Evolutionary conservation across 2,329 filamentous ascomycete genomes (phyloP).

Genomic region (Phialophora macrospora): DNA sequence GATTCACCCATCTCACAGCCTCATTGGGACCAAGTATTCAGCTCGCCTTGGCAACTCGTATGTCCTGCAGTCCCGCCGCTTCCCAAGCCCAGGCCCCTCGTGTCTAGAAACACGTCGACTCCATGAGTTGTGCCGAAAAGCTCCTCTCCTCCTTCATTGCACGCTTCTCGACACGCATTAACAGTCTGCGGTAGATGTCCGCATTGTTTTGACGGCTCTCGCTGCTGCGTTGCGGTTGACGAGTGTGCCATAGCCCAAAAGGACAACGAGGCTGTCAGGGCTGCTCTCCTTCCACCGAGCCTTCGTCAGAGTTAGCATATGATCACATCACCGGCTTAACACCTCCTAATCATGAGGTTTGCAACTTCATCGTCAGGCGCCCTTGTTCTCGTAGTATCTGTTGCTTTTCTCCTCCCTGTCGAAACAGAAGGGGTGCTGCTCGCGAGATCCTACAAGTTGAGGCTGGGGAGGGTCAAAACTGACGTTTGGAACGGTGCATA

Average conservation of each 20-base stretch:
- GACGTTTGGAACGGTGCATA: slow-evolving; percentile 9
- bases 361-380: not conserved
- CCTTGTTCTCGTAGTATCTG: not conserved
- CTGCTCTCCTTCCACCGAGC: too few species aligned
- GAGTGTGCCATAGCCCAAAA: too few species aligned
- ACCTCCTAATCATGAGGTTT: too few species aligned
- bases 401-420: not conserved
- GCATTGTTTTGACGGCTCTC: too few species aligned
- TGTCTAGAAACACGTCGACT: not conserved
- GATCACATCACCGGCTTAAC: not conserved
- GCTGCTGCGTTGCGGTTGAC: too few species aligned
- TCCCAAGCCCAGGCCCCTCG: not conserved
- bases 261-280: too few species aligned
- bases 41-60: not conserved
- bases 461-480: not conserved
- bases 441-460: not conserved
- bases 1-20: not conserved
- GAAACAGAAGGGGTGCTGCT: not conserved
- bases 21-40: not conserved
- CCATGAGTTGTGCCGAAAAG: not conserved
- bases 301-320: too few species aligned
- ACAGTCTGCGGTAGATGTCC: too few species aligned
- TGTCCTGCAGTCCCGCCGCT: not conserved
- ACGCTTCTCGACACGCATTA: too few species aligned
- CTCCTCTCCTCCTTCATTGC: not conserved